Percentiles rank a stretch among this genome's conserved stretches.
Evolutionary conservation across 2,329 filamentous ascomycete genomes (phyloP).

Genomic region (Colletotrichum euphorbiae): DNA sequence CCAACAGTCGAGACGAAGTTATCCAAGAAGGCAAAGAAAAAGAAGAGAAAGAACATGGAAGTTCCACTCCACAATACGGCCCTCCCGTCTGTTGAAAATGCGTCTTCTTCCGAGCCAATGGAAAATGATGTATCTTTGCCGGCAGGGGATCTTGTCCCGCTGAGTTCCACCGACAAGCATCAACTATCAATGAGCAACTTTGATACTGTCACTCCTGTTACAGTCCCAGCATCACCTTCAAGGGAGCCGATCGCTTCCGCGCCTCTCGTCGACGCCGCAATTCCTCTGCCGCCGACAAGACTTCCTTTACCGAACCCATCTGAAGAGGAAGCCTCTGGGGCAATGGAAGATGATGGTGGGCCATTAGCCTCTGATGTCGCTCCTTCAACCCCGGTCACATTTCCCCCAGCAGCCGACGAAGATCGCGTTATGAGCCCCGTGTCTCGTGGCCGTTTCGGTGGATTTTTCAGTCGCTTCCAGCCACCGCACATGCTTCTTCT

Average conservation of each 20-base stretch:
- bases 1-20: conserved; percentile 39
- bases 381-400: background rate
- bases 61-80: background rate
- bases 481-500: too few relatives aligned
- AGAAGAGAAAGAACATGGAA: conserved; percentile 40
- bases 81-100: background rate
- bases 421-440: too few relatives aligned
- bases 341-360: too few relatives aligned
- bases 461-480: too few relatives aligned
- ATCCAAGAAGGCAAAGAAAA: conserved; percentile 50
- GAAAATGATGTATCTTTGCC: background rate
- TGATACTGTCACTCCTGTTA: background rate
- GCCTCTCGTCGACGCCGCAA: too few relatives aligned
- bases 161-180: background rate
- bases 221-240: background rate
- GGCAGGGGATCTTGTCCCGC: background rate
- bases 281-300: too few relatives aligned
- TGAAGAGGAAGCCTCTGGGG: background rate
- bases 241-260: background rate
- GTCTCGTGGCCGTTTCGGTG: too few relatives aligned
- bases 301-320: too few relatives aligned
- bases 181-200: background rate
- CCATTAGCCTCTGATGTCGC: too few relatives aligned
- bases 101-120: background rate
- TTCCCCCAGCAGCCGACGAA: too few relatives aligned